Percentiles rank a stretch among this genome's conserved stretches.
Conservation (phyloP, 495 filamentous ascomycete genomes). For the Podospora pseudopauciseta region DNA sequence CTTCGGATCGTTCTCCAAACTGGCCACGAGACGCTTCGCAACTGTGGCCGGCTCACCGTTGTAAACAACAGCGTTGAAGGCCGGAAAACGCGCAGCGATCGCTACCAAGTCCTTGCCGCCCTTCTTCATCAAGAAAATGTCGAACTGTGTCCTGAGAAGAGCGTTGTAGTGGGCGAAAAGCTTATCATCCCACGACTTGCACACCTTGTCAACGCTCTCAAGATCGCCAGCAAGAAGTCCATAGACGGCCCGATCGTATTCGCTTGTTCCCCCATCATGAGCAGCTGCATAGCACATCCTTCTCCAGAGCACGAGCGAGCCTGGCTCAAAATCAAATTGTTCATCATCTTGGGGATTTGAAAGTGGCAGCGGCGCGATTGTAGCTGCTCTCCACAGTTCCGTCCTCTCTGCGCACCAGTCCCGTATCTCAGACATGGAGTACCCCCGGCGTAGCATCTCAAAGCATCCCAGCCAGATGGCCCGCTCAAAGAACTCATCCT, state of each 20-base stretch:
- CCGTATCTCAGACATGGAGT: slow-evolving; percentile 63
- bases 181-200: slow-evolving; percentile 80
- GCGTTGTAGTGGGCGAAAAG: slow-evolving; percentile 89
- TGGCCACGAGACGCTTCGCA: slow-evolving; percentile 48
- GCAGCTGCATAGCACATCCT: slow-evolving; percentile 77
- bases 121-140: slow-evolving; percentile 52
- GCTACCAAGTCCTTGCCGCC: slow-evolving; percentile 40
- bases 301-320: slow-evolving; percentile 66
- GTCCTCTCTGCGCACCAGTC: slow-evolving; percentile 77
- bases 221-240: slow-evolving; percentile 81
- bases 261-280: slow-evolving; percentile 59
- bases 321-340: slow-evolving; percentile 39
- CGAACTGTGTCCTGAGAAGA: slow-evolving; percentile 66
- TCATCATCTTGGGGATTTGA: slow-evolving; percentile 41
- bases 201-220: slow-evolving; percentile 68
- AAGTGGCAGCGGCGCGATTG: slow-evolving; percentile 55
- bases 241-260: slow-evolving; percentile 86
- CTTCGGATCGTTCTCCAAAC: slow-evolving; percentile 45
- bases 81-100: slow-evolving; percentile 42
- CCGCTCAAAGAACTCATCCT: slow-evolving; percentile 81
- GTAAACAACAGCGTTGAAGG: slow-evolving; percentile 50
- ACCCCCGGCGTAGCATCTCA: slow-evolving; percentile 81
- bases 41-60: slow-evolving; percentile 50
- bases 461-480: slow-evolving; percentile 86
- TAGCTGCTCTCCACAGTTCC: slow-evolving; percentile 80